Percentiles rank a stretch among this genome's conserved stretches.
Conservation (phyloP, 2,329 filamentous ascomycete species). For the Talaromyces piceae region DNA sequence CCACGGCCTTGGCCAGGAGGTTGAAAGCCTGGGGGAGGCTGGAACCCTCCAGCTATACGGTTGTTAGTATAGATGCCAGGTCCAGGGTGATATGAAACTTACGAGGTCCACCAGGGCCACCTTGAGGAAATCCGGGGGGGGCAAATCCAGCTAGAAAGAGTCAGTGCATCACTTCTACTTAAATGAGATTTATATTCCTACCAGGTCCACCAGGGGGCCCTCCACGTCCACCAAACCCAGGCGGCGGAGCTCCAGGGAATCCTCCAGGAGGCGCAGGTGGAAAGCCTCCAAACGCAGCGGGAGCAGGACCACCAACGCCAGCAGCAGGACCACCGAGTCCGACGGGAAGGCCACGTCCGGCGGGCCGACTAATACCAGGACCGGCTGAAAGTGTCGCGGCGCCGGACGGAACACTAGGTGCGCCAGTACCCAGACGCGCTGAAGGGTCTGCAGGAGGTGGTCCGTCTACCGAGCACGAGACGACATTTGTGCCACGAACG, state of each 20-base stretch:
- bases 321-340: constrained; percentile 83
- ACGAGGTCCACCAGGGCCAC: constrained; percentile 35
- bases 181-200: constrained; percentile 30
- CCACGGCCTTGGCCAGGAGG: constrained; percentile 51
- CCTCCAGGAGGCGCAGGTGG: constrained; percentile 38
- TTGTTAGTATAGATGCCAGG: constrained; percentile 12
- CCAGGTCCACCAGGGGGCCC: constrained; percentile 44
- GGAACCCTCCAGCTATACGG: constrained; percentile 43
- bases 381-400: constrained; percentile 69
- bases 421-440: constrained; percentile 72
- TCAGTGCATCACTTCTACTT: constrained; percentile 1
- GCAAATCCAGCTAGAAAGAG: constrained; percentile 36
- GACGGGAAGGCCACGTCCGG: constrained; percentile 74
- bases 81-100: constrained; percentile 35
- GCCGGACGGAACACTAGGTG: constrained; percentile 48
- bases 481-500: constrained; percentile 86
- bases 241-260: constrained; percentile 46
- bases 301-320: constrained; percentile 73
- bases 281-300: constrained; percentile 49
- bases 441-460: constrained; percentile 91
- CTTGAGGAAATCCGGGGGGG: constrained; percentile 41
- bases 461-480: constrained; percentile 91
- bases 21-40: constrained; percentile 66
- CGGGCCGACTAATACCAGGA: constrained; percentile 82
- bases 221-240: constrained; percentile 45